A percentile compares a stretch with the other conserved stretches of the same genome.
phyloP scores from a whole-genome alignment of 139 green algal genomes.

The Haematococcus sp. region DNA sequence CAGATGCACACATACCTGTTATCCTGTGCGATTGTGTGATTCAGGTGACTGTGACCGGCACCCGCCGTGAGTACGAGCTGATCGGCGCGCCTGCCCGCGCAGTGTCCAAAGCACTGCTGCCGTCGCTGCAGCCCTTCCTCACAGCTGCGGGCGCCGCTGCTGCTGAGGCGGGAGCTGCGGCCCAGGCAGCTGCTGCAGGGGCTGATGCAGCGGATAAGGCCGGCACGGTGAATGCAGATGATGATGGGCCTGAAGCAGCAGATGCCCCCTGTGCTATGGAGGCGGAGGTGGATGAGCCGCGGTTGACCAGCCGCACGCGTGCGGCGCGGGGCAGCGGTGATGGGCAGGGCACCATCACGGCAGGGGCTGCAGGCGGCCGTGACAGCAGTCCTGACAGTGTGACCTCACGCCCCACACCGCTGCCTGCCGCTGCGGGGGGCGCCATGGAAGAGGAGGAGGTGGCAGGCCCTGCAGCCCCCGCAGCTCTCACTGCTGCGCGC shows the following conservation, averaged over 20 bases:
- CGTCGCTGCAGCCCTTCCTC: constrained; percentile 17
- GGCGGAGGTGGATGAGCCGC: too few relatives aligned
- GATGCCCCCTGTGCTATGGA: too few relatives aligned
- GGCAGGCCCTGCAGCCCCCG: too few relatives aligned
- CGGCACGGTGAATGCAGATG: too few relatives aligned
- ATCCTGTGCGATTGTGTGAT: too few relatives aligned
- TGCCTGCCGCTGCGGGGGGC: too few relatives aligned
- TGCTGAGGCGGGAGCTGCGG: background rate
- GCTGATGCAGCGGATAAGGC: background rate
- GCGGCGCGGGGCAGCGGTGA: background rate
- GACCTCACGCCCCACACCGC: too few relatives aligned
- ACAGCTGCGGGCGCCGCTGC: background rate
- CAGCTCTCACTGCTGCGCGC: too few relatives aligned
- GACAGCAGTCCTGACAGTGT: background rate
- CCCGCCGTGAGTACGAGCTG: constrained; percentile 9
- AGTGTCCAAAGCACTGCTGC: background rate
- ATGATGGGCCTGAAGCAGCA: too few relatives aligned
- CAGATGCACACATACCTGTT: too few relatives aligned
- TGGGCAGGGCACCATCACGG: background rate
- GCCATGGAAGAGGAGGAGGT: too few relatives aligned
- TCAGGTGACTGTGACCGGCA: background rate
- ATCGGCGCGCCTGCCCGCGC: background rate
- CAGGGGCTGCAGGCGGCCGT: constrained; percentile 4
- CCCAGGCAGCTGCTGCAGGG: background rate
- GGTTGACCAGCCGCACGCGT: too few relatives aligned